A percentile compares a stretch with the other conserved stretches of the same genome.
Evolutionary conservation across 2,329 filamentous ascomycete species (phyloP).

Genomic region (Ceratocystis harringtonii): DNA sequence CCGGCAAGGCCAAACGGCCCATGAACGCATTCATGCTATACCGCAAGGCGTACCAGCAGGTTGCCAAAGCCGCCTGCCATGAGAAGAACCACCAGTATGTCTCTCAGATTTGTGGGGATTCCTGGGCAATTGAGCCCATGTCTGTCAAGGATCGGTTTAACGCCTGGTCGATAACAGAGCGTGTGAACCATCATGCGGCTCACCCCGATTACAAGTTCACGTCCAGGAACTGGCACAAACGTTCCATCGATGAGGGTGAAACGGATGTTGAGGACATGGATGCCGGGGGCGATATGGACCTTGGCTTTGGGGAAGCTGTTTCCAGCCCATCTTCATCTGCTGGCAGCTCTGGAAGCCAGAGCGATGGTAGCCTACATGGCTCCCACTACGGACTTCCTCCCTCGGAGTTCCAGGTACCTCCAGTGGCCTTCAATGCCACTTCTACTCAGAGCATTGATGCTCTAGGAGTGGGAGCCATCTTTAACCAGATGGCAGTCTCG

Average conservation of each 20-base stretch:
- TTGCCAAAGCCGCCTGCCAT: slow-evolving; percentile 64
- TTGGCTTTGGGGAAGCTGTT: too few species aligned
- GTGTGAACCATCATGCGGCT: slow-evolving; percentile 68
- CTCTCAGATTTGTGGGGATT: slow-evolving; percentile 70
- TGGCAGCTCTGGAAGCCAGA: too few species aligned
- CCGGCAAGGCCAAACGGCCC: slow-evolving; percentile 69
- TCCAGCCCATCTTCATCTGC: too few species aligned
- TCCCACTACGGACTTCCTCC: too few species aligned
- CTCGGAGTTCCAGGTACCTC: too few species aligned
- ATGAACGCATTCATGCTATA: slow-evolving; percentile 99
- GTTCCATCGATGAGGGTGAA: slow-evolving; percentile 29
- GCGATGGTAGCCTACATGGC: too few species aligned
- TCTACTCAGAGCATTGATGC: too few species aligned
- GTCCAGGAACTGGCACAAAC: slow-evolving; percentile 31
- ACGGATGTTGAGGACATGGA: slow-evolving; percentile 3
- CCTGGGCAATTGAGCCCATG: slow-evolving; percentile 68
- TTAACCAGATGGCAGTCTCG: too few species aligned
- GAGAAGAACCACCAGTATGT: slow-evolving; percentile 91
- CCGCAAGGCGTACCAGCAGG: slow-evolving; percentile 77
- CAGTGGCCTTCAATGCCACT: too few species aligned
- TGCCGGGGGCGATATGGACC: not conserved
- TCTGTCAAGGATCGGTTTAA: slow-evolving; percentile 61
- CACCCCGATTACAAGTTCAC: slow-evolving; percentile 92
- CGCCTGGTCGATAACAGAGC: slow-evolving; percentile 62
- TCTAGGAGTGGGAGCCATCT: too few species aligned